Conservation (phyloP, 805 yeast species). For the Helenozyma rhizophorensis region DNA sequence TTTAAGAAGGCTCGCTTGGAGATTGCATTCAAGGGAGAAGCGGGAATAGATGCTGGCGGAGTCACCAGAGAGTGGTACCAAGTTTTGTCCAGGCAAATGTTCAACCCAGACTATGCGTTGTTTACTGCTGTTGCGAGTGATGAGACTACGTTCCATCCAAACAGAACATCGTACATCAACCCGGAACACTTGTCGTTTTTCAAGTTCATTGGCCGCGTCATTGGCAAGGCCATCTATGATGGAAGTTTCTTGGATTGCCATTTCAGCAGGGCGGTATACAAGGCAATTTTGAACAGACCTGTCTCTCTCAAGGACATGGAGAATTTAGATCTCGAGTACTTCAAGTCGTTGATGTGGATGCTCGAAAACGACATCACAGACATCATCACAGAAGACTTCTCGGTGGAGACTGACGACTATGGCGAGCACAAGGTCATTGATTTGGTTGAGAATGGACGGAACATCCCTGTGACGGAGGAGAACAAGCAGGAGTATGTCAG, state of each 20-base stretch:
- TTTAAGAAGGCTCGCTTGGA: constrained; percentile 70
- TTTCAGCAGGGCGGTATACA: constrained; percentile 92
- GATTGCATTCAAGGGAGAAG: constrained; percentile 85
- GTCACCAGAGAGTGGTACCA: constrained; percentile 97
- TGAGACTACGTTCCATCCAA: constrained; percentile 92
- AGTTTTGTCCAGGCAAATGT: constrained; percentile 89
- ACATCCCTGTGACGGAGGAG: constrained; percentile 82
- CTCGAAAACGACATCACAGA: constrained; percentile 95
- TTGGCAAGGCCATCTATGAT: constrained; percentile 92
- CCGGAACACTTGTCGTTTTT: constrained; percentile 92
- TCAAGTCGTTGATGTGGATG: constrained; percentile 93
- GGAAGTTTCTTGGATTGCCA: constrained; percentile 86
- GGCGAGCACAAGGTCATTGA: constrained; percentile 87
- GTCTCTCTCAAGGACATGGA: constrained; percentile 93
- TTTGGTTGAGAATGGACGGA: constrained; percentile 73
- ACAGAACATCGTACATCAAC: constrained; percentile 84
- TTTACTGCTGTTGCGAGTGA: constrained; percentile 90
- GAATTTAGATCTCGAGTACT: constrained; percentile 85
- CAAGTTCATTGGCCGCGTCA: constrained; percentile 88
- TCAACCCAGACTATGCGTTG: constrained; percentile 90
- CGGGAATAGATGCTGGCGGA: constrained; percentile 98
- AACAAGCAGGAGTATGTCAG: constrained; percentile 89
- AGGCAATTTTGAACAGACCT: constrained; percentile 70
- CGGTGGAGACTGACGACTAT: constrained; percentile 89
- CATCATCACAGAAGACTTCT: constrained; percentile 88